These are phyloP conservation scores for Tylopilus sp. DNA, from an alignment of 1,284 basidiomycete genomes.

Conservation along the genomic window DNA sequence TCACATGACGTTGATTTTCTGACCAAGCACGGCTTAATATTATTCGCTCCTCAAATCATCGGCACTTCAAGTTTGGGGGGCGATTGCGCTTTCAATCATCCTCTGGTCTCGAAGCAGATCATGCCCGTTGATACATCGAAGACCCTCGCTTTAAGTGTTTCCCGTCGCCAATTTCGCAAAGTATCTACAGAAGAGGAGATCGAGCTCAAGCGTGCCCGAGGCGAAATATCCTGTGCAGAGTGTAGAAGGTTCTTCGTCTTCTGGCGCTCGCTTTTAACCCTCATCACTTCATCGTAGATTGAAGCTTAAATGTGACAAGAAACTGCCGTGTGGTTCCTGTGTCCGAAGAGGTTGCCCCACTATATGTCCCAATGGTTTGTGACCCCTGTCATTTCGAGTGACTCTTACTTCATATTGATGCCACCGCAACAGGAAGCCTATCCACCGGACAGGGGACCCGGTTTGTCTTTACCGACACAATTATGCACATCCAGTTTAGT, in stretches of 20 bases:
- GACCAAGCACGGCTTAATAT: constrained; percentile 7
- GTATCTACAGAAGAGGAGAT: constrained; percentile 60
- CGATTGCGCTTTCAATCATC: neutral
- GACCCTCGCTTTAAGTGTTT: constrained; percentile 26
- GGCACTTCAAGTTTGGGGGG: neutral
- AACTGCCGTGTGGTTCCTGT: constrained; percentile 64
- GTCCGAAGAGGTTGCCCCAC: constrained; percentile 56
- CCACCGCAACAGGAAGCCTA: constrained; percentile 50
- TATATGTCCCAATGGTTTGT: constrained; percentile 62
- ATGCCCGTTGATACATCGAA: constrained; percentile 46
- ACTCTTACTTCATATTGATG: neutral
- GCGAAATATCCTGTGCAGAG: constrained; percentile 70
- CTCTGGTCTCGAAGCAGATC: neutral
- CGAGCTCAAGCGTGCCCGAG: constrained; percentile 62
- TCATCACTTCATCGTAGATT: constrained; percentile 51
- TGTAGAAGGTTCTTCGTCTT: constrained; percentile 52
- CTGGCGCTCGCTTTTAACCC: constrained; percentile 1
- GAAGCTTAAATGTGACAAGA: constrained; percentile 79
- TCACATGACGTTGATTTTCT: constrained; percentile 46
- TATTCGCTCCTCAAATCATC: neutral
- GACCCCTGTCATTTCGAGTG: neutral
- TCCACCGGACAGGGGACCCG: constrained; percentile 70
- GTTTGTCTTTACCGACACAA: constrained; percentile 40
- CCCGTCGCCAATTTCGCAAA: constrained; percentile 56
- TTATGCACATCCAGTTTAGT: neutral